Conservation (phyloP, 2,329 filamentous ascomycete species). For the Dothistroma pini region DNA sequence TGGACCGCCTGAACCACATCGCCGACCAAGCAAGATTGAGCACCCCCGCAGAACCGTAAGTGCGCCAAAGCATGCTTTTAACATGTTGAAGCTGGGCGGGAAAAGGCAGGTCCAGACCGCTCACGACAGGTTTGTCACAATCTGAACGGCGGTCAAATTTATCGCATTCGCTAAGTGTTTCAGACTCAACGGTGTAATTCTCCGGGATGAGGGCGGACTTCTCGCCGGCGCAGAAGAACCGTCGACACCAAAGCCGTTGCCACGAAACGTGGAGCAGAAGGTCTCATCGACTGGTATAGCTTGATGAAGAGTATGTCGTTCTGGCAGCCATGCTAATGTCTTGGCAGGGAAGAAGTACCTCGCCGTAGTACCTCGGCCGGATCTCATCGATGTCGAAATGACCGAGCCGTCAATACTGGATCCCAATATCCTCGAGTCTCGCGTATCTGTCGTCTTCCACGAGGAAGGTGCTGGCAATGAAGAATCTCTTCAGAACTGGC, state of each 20-base stretch:
- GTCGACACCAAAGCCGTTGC: slow-evolving; percentile 13
- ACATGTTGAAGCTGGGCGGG: slow-evolving; percentile 27
- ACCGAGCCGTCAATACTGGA: slow-evolving; percentile 11
- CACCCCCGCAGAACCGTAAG: slow-evolving; percentile 26
- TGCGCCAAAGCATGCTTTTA: slow-evolving; percentile 32
- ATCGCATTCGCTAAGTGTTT: slow-evolving; percentile 13
- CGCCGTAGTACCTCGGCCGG: slow-evolving; percentile 19
- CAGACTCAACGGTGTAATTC: slow-evolving; percentile 17
- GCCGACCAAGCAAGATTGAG: slow-evolving; percentile 29
- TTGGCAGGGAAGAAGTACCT: slow-evolving; percentile 28
- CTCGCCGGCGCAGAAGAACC: slow-evolving; percentile 16
- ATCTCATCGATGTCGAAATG: background rate
- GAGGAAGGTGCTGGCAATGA: slow-evolving; percentile 28
- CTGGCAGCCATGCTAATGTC: slow-evolving; percentile 11
- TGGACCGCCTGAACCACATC: slow-evolving; percentile 32
- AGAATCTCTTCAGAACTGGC: slow-evolving; percentile 29
- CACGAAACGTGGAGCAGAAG: slow-evolving; percentile 32
- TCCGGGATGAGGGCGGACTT: slow-evolving; percentile 31
- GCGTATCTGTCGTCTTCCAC: slow-evolving; percentile 33
- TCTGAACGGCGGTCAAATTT: background rate
- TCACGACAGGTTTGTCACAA: slow-evolving; percentile 23
- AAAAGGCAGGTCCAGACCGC: slow-evolving; percentile 18
- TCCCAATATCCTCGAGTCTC: slow-evolving; percentile 32
- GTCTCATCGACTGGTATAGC: slow-evolving; percentile 34
- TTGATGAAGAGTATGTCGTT: background rate